Evolutionary conservation across 345 rosid genomes (phyloP), one percentile per base, ranked within the genome.

Genomic region (Populus davidiana): DNA sequence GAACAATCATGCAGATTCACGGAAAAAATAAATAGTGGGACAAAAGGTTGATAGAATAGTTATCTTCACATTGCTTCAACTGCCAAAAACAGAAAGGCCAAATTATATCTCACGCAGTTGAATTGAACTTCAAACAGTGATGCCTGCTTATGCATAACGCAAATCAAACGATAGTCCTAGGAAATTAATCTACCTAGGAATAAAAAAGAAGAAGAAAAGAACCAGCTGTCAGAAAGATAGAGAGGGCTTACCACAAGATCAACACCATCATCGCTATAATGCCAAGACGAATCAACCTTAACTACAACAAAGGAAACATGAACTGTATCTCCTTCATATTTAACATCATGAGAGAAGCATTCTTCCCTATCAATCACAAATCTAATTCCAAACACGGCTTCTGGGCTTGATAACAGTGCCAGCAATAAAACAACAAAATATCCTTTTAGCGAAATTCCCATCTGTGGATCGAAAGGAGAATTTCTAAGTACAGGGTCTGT

Each of bases 221-320:
- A 38, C 21, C 12, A 36, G 38, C 18, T 47, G 12, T 5, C 16
- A 59, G 4, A 76, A 47, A 62, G 12, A 64, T 29, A 17, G 52
- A 59, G 75, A 76, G 50, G 50, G 50, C 85, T 82, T 83, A 91
- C 94, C 90, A 91, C 88, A 74, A 91, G 89, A 83, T 89, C 90
- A 73, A 89, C 87, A 11, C 91, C 91, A 39, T 89, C 89, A 12
- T 84, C 77, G 75, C 74, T 82, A 72, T 80, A 76, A 79, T 86
- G 89, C 94, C 94, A 91, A 39, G 90, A 75, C 0, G 88, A 79
- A 31, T 91, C 90, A 6, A 77, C 81, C 87, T 86, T 86, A 59
- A 91, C 81, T 72, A 91, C 90, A 4, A 91, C 94, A 77, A 91
- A 91, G 0, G 94, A 91, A 41, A 69, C 84, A 73, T 89, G 94